Conservation (phyloP, 306 rosid genomes). For the Spatholobus suberectus region DNA sequence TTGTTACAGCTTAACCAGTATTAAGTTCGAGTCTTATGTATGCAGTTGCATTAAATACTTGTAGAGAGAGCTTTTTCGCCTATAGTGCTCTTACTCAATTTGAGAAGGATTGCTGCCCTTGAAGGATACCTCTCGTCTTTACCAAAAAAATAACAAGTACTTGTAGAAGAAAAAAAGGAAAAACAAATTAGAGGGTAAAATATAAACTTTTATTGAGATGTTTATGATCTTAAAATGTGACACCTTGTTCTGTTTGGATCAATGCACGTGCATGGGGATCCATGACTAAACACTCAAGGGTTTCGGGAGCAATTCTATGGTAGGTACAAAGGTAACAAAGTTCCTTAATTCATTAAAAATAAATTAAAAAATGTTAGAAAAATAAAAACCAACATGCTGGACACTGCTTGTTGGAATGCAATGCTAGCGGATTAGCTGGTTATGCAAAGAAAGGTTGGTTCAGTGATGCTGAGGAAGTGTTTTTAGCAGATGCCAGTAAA, state of each 20-base stretch:
- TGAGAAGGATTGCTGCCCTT: no score
- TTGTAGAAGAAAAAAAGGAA: no score
- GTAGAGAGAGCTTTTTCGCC: no score
- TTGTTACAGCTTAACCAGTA: no score
- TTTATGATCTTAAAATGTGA: not conserved
- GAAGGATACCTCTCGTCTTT: no score
- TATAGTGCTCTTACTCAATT: no score
- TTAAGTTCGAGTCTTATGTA: no score
- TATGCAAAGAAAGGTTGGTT: slow-evolving; percentile 70
- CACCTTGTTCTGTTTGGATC: not conserved
- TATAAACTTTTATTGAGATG: not conserved
- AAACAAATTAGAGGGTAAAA: not conserved
- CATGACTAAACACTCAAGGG: not conserved
- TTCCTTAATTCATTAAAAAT: not conserved
- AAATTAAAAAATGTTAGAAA: not conserved
- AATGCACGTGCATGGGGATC: not conserved
- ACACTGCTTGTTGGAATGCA: slow-evolving; percentile 75
- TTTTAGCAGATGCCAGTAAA: slow-evolving; percentile 67
- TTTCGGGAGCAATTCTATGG: not conserved
- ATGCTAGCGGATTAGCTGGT: slow-evolving; percentile 77
- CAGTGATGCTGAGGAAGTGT: slow-evolving; percentile 59
- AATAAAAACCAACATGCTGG: not conserved
- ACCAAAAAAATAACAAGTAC: not conserved
- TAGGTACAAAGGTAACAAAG: not conserved
- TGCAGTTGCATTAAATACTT: no score